These are phyloP conservation scores for Marasmius tenuissimus DNA, from an alignment of 1,284 basidiomycete species.

Conservation along the genomic window DNA sequence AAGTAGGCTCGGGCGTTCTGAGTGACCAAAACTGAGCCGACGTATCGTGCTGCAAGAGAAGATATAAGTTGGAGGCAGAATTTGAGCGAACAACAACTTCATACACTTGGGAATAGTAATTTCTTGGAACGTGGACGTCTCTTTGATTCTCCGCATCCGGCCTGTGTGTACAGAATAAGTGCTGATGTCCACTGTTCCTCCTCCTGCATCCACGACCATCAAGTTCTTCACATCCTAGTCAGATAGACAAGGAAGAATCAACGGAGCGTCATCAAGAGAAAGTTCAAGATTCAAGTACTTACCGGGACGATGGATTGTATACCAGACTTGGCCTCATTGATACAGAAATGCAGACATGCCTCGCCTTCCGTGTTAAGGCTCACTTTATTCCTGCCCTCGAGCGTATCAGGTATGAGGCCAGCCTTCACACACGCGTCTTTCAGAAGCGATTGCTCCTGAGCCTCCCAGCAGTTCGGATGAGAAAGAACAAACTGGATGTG, in stretches of 20 bases:
- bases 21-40: too few relatives aligned
- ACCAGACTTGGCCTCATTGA: conserved; percentile 17
- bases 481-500: conserved; percentile 11
- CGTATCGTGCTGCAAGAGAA: neutral
- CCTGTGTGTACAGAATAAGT: conserved; percentile 9
- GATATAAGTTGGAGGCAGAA: neutral
- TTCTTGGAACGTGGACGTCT: neutral
- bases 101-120: conserved; percentile 6
- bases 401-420: conserved; percentile 8
- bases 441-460: conserved; percentile 16
- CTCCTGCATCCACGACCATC: conserved; percentile 37
- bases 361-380: conserved; percentile 37
- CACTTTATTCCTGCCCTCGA: conserved; percentile 23
- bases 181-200: conserved; percentile 35
- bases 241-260: neutral
- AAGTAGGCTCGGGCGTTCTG: too few relatives aligned
- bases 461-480: conserved; percentile 18
- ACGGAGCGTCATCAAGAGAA: neutral
- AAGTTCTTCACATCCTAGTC: conserved; percentile 18
- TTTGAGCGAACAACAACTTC: neutral
- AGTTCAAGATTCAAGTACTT: too few relatives aligned
- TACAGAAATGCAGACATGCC: conserved; percentile 33
- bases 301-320: neutral
- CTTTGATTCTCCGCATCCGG: neutral
- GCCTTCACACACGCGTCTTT: conserved; percentile 18